A percentile compares a stretch with the other conserved stretches of the same genome.
These are phyloP conservation scores for Medicago lupulina DNA, from an alignment of 306 rosid genomes.

Conservation along the genomic window DNA sequence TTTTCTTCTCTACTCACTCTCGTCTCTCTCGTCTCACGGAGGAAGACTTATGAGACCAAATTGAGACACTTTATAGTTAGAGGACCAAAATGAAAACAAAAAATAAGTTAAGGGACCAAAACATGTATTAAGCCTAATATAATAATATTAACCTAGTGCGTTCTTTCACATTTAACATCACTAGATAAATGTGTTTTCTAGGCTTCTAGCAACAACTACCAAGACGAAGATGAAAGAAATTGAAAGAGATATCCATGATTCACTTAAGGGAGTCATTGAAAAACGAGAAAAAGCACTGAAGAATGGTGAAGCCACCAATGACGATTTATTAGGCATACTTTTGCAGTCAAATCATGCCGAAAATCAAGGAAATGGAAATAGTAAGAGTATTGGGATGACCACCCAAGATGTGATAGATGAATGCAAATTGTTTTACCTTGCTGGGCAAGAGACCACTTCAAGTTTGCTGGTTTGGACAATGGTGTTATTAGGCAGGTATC, in stretches of 20 bases:
- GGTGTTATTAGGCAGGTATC: conserved; percentile 15
- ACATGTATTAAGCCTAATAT: too few relatives aligned
- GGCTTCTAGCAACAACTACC: background rate
- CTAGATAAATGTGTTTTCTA: background rate
- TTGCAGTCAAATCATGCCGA: conserved; percentile 1
- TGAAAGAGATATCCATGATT: background rate
- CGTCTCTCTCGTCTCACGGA: too few relatives aligned
- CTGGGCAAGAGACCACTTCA: conserved; percentile 16
- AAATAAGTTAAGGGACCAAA: too few relatives aligned
- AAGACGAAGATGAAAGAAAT: conserved; percentile 1
- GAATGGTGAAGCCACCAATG: conserved; percentile 3
- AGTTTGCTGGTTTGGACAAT: conserved; percentile 18
- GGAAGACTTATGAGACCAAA: too few relatives aligned
- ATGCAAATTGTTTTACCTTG: conserved; percentile 9
- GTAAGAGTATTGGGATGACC: conserved; percentile 8
- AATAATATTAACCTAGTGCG: too few relatives aligned
- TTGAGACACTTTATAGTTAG: too few relatives aligned
- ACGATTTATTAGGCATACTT: conserved; percentile 32
- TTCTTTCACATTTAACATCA: background rate
- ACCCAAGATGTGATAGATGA: background rate
- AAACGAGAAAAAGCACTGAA: conserved; percentile 9
- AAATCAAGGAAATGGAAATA: conserved; percentile 12
- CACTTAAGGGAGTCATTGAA: background rate
- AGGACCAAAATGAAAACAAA: too few relatives aligned
- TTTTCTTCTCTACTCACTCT: too few relatives aligned